Evolutionary conservation across 106 monocot genomes (phyloP).

Genomic region (Apostasia shenzhenica): DNA sequence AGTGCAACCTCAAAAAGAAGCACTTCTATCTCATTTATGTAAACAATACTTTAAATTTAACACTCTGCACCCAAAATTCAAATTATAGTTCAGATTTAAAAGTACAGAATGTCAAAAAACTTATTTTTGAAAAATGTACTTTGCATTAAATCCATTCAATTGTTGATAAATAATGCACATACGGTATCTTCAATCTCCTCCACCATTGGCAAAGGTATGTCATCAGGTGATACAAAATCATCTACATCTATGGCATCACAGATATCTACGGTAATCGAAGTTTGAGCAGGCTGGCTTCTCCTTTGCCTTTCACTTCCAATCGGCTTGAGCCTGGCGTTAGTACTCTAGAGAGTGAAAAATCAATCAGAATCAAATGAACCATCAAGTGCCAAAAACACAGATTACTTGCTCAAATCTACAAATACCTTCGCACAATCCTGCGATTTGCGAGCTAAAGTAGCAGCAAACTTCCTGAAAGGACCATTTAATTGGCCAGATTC

Average conservation of each 20-base stretch:
- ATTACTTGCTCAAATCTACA: neutral
- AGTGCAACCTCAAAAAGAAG: no score
- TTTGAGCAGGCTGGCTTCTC: slow-evolving; percentile 11
- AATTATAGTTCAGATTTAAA: neutral
- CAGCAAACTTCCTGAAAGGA: slow-evolving; percentile 61
- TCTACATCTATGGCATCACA: slow-evolving; percentile 37
- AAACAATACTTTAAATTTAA: no score
- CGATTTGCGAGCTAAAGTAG: slow-evolving; percentile 48
- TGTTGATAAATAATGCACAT: neutral
- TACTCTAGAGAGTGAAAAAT: slow-evolving; percentile 1
- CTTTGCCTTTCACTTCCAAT: slow-evolving; percentile 40
- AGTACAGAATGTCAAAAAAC: no score
- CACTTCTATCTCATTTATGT: no score
- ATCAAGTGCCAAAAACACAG: neutral
- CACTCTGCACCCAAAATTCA: no score
- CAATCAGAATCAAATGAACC: neutral
- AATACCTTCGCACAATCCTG: slow-evolving; percentile 37
- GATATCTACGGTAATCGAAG: slow-evolving; percentile 8
- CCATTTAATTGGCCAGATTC: neutral
- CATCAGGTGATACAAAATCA: slow-evolving; percentile 22
- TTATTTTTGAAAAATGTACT: no score
- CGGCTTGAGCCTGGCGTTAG: slow-evolving; percentile 10
- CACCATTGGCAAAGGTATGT: slow-evolving; percentile 44
- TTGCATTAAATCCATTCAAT: no score
- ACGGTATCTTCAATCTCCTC: slow-evolving; percentile 64